Evolutionary conservation across 768 basidiomycete genomes (phyloP).

Genomic region (Pulveroboletus frians): DNA sequence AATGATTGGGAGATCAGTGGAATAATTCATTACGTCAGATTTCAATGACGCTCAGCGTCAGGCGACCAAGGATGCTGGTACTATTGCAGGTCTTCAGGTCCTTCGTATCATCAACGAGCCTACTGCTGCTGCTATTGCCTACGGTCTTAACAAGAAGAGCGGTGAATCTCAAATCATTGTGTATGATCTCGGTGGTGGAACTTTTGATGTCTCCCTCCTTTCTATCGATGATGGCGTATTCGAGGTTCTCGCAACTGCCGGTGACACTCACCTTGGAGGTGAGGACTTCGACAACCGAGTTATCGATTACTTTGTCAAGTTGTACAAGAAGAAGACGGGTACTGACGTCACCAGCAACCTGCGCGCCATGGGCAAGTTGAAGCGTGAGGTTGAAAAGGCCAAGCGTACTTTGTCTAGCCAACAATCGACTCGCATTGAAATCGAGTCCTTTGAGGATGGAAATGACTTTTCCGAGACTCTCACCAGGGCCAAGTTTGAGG

Average conservation of each 20-base stretch:
- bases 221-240: slow-evolving; percentile 93
- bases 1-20: background rate
- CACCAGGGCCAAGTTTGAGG: slow-evolving; percentile 98
- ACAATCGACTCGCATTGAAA: slow-evolving; percentile 87
- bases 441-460: slow-evolving; percentile 93
- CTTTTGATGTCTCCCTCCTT: slow-evolving; percentile 96
- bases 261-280: slow-evolving; percentile 92
- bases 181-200: slow-evolving; percentile 98
- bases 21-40: slow-evolving; percentile 50
- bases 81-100: slow-evolving; percentile 89
- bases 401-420: slow-evolving; percentile 92
- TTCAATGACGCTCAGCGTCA: slow-evolving; percentile 99
- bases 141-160: slow-evolving; percentile 94
- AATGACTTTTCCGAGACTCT: slow-evolving; percentile 97
- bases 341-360: slow-evolving; percentile 77
- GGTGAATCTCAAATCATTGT: slow-evolving; percentile 95
- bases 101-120: slow-evolving; percentile 99
- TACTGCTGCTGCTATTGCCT: slow-evolving; percentile 95
- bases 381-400: slow-evolving; percentile 90
- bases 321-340: slow-evolving; percentile 89
- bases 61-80: slow-evolving; percentile 97
- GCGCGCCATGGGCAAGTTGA: slow-evolving; percentile 84
- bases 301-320: slow-evolving; percentile 84
- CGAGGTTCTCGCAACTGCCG: slow-evolving; percentile 85
- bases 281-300: slow-evolving; percentile 95